Percentiles rank a stretch among this genome's conserved stretches.
These are phyloP conservation scores for Eutrema heterophyllum DNA, from an alignment of 345 rosid species.

Conservation along the genomic window DNA sequence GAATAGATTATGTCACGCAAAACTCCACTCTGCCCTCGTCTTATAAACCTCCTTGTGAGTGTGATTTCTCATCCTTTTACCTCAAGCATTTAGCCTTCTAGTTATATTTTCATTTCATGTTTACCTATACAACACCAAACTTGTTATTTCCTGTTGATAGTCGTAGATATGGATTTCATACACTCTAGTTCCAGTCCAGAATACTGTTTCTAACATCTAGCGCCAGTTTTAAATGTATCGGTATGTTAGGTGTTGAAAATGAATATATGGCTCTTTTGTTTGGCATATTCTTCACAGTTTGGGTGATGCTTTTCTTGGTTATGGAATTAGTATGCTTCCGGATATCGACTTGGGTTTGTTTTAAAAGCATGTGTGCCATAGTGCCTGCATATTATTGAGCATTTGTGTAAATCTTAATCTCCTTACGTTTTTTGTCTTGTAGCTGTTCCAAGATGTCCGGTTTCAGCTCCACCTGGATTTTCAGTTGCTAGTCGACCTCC, in stretches of 20 bases:
- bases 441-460: constrained; percentile 57
- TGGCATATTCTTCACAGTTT: not conserved
- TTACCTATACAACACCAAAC: not conserved
- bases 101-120: not conserved
- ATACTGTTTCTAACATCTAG: not conserved
- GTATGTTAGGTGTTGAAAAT: not conserved
- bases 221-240: not conserved
- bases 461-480: constrained; percentile 93
- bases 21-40: constrained; percentile 42
- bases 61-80: constrained; percentile 9
- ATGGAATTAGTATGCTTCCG: not conserved
- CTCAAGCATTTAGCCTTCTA: constrained; percentile 6
- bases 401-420: not conserved
- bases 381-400: not conserved
- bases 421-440: constrained; percentile 6
- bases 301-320: not conserved
- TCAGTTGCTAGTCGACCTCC: constrained; percentile 69
- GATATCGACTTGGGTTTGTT: not conserved
- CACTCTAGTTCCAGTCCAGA: not conserved
- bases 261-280: not conserved
- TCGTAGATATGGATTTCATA: not conserved
- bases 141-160: not conserved
- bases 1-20: constrained; percentile 34
- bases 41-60: constrained; percentile 58
- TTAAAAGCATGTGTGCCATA: not conserved